Evolutionary conservation across 2,329 filamentous ascomycete genomes (phyloP).

Genomic region (Aureobasidium musti): DNA sequence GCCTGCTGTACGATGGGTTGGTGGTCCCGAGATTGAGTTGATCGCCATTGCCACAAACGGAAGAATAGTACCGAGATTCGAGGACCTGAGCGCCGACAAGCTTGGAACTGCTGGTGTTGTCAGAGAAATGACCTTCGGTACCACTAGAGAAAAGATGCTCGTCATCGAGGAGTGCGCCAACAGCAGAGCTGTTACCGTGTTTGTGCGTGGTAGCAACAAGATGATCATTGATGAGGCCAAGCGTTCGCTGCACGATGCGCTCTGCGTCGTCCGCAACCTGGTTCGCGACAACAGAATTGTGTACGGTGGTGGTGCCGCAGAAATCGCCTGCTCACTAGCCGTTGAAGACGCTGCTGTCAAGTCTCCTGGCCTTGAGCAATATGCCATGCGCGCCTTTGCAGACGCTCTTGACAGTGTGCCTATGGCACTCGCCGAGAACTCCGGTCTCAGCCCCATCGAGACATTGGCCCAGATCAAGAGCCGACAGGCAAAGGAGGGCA

Average conservation of each 20-base stretch:
- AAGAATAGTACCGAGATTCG: conserved; percentile 94
- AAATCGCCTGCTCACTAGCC: conserved; percentile 94
- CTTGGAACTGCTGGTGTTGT: conserved; percentile 87
- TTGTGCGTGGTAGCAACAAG: conserved; percentile 97
- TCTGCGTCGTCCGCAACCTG: conserved; percentile 96
- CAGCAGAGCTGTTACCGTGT: conserved; percentile 92
- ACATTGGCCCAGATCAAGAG: conserved; percentile 94
- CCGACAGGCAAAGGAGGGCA: conserved; percentile 86
- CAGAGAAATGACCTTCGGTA: conserved; percentile 93
- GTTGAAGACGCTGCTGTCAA: conserved; percentile 89
- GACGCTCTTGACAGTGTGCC: conserved; percentile 92
- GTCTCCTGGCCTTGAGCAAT: conserved; percentile 96
- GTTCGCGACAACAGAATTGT: conserved; percentile 96
- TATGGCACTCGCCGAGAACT: conserved; percentile 97
- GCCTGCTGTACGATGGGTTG: conserved; percentile 96
- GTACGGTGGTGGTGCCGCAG: conserved; percentile 93
- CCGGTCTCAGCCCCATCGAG: conserved; percentile 91
- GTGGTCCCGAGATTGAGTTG: conserved; percentile 95
- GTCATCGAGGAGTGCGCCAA: conserved; percentile 99
- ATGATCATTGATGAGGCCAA: conserved; percentile 99
- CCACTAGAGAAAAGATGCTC: conserved; percentile 98
- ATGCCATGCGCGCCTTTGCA: conserved; percentile 96
- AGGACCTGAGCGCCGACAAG: conserved; percentile 89
- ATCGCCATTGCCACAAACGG: conserved; percentile 99
- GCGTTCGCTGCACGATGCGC: conserved; percentile 92